Conservation (phyloP, 768 basidiomycete genomes). For the Pisolithus marmoratus region DNA sequence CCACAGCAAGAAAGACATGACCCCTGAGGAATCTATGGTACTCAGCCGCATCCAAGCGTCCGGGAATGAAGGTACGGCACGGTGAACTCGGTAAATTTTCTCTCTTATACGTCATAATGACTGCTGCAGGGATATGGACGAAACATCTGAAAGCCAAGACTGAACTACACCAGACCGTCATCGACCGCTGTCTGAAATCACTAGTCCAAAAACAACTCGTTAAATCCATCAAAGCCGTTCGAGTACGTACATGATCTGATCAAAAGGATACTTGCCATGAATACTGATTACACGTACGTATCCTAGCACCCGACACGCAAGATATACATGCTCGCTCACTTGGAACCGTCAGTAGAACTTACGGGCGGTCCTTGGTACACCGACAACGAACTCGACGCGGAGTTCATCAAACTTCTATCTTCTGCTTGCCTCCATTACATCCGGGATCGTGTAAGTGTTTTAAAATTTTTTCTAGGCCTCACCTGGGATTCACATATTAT, state of each 20-base stretch:
- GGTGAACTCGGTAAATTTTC: background rate
- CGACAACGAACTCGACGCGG: conserved; percentile 91
- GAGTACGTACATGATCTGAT: conserved; percentile 42
- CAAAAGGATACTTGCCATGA: background rate
- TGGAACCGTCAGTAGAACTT: conserved; percentile 86
- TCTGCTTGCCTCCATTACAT: conserved; percentile 77
- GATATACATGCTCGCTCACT: conserved; percentile 87
- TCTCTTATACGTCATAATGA: conserved; percentile 1
- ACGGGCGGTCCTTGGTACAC: conserved; percentile 99
- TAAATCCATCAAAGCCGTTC: conserved; percentile 85
- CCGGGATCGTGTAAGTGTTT: conserved; percentile 57
- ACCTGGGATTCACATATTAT: background rate
- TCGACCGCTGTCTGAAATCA: conserved; percentile 82
- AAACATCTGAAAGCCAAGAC: conserved; percentile 88
- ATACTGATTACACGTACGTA: background rate
- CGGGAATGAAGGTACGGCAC: conserved; percentile 65
- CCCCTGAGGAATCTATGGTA: conserved; percentile 80
- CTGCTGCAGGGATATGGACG: conserved; percentile 78
- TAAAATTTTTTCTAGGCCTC: background rate
- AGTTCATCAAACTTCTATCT: conserved; percentile 81
- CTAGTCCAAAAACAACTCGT: conserved; percentile 82
- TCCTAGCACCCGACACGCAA: conserved; percentile 82
- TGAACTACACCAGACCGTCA: conserved; percentile 82
- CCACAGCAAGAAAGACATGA: conserved; percentile 72
- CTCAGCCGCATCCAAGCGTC: conserved; percentile 76